Percentiles rank a stretch among this genome's conserved stretches.
Evolutionary conservation across 129 eudicot species (phyloP).

Genomic region (Flaveria bidentis): DNA sequence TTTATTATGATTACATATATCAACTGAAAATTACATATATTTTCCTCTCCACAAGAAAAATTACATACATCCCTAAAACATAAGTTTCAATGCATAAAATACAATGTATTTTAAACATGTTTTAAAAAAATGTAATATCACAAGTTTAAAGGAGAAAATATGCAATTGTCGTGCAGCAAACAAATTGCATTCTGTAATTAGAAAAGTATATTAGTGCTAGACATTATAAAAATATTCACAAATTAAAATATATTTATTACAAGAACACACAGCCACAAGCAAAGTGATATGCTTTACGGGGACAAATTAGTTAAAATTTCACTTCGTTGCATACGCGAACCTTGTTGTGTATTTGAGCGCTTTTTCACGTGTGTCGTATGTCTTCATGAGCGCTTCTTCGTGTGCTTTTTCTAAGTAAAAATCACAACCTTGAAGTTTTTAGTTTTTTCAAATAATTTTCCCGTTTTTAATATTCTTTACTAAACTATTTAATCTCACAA

Average conservation of each 20-base stretch:
- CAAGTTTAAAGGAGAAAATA: no score
- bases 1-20: no score
- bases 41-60: no score
- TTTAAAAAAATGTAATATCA: no score
- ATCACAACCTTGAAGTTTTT: background rate
- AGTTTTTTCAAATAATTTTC: background rate
- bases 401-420: background rate
- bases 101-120: no score
- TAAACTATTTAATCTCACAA: background rate
- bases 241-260: background rate
- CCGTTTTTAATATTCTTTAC: background rate
- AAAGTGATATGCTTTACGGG: background rate
- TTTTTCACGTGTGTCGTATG: background rate
- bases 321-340: background rate
- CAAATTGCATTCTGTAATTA: no score
- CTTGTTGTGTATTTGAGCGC: background rate
- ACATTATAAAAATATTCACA: no score
- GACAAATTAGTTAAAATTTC: background rate
- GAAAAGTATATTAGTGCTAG: no score
- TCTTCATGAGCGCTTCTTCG: background rate
- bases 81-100: no score
- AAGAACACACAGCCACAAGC: background rate
- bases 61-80: no score
- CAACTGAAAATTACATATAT: no score
- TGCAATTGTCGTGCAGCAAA: no score